Conservation (phyloP, 2,329 filamentous ascomycete genomes). For the Aspergillus sp. region DNA sequence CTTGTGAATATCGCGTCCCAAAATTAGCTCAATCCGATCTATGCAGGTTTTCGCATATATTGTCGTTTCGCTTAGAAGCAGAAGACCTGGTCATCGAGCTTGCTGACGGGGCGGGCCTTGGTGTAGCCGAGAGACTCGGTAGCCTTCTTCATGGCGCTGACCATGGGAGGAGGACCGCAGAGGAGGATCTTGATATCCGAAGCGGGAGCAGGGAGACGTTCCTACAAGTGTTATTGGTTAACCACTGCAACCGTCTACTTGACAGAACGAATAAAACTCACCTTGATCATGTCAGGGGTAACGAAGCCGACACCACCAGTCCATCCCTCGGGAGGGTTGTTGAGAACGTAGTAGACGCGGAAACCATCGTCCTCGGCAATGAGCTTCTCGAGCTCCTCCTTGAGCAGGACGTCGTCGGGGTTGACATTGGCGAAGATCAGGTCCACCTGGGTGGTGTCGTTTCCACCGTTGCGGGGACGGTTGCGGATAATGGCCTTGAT, state of each 20-base stretch:
- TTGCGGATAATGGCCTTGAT: slow-evolving; percentile 86
- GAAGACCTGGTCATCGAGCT: slow-evolving; percentile 97
- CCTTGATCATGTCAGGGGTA: slow-evolving; percentile 91
- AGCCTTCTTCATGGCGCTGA: slow-evolving; percentile 95
- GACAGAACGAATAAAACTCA: slow-evolving; percentile 39
- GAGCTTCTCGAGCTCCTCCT: slow-evolving; percentile 83
- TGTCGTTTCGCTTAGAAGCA: slow-evolving; percentile 65
- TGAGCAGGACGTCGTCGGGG: slow-evolving; percentile 85
- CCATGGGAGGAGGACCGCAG: slow-evolving; percentile 95
- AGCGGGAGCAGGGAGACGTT: slow-evolving; percentile 72
- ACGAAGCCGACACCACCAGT: slow-evolving; percentile 91
- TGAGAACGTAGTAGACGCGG: slow-evolving; percentile 90
- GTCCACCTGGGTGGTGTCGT: slow-evolving; percentile 85
- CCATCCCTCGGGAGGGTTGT: slow-evolving; percentile 93
- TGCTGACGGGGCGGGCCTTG: slow-evolving; percentile 93
- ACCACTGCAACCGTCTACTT: neutral
- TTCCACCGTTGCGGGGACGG: slow-evolving; percentile 62
- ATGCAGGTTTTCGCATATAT: neutral
- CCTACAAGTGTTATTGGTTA: slow-evolving; percentile 26
- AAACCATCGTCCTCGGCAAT: slow-evolving; percentile 75
- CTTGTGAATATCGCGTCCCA: neutral
- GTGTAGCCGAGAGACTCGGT: slow-evolving; percentile 84
- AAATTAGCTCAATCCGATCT: neutral
- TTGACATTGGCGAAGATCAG: slow-evolving; percentile 98
- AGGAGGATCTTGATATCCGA: slow-evolving; percentile 89